Evolutionary conservation across 2,329 filamentous ascomycete genomes (phyloP).

Genomic region (Diaporthe ilicicola): DNA sequence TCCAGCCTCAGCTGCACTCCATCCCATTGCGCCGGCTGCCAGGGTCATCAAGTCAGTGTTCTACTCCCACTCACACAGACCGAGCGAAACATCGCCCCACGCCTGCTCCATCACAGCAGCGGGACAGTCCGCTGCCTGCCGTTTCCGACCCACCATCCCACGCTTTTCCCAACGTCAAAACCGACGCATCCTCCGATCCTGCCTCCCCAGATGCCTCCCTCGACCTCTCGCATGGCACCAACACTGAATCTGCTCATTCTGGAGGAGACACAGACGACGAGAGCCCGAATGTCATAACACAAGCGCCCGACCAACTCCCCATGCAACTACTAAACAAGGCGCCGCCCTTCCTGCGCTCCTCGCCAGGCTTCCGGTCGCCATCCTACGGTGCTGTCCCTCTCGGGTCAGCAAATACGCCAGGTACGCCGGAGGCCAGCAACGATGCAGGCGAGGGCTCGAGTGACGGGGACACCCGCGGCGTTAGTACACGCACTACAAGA

Average conservation of each 20-base stretch:
- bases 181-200: slow-evolving; percentile 21
- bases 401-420: slow-evolving; percentile 13
- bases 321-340: slow-evolving; percentile 37
- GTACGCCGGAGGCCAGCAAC: slow-evolving; percentile 23
- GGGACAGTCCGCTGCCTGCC: slow-evolving; percentile 28
- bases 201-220: slow-evolving; percentile 15
- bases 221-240: slow-evolving; percentile 32
- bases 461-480: slow-evolving; percentile 10
- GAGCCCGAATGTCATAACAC: slow-evolving; percentile 21
- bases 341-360: slow-evolving; percentile 42
- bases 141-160: slow-evolving; percentile 27
- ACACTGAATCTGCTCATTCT: slow-evolving; percentile 13
- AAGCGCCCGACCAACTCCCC: slow-evolving; percentile 26
- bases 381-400: slow-evolving; percentile 45
- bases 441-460: slow-evolving; percentile 31
- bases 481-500: background rate
- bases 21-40: slow-evolving; percentile 33
- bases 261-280: slow-evolving; percentile 10
- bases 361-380: slow-evolving; percentile 42
- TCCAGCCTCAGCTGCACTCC: slow-evolving; percentile 28
- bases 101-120: slow-evolving; percentile 27
- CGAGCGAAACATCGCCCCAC: slow-evolving; percentile 29
- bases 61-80: slow-evolving; percentile 18
- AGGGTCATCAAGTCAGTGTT: slow-evolving; percentile 19
- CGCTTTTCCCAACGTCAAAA: slow-evolving; percentile 29